phyloP scores from a whole-genome alignment of 75 land plant species.

The Ceratopteris richardii region DNA sequence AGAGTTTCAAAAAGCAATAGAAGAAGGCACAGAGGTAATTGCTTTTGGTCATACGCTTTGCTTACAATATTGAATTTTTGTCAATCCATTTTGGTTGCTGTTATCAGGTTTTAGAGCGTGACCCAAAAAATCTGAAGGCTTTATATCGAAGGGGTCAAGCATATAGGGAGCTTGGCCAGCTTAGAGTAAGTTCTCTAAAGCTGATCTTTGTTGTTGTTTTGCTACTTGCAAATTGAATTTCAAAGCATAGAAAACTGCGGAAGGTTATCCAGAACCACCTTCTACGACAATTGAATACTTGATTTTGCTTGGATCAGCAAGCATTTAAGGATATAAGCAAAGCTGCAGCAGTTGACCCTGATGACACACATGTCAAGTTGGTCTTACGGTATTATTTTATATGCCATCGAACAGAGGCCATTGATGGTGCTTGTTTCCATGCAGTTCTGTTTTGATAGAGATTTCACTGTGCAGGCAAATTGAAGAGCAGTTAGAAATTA shows the following conservation, averaged over 20 bases:
- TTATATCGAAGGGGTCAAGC: slow-evolving; percentile 98
- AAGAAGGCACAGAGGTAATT: slow-evolving; percentile 74
- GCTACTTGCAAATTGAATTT: no score
- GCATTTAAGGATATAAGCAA: slow-evolving; percentile 72
- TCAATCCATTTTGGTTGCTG: neutral
- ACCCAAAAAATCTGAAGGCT: slow-evolving; percentile 78
- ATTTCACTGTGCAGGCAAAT: slow-evolving; percentile 8
- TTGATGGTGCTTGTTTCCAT: neutral
- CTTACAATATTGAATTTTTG: neutral
- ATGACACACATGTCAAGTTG: slow-evolving; percentile 80
- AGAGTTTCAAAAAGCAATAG: slow-evolving; percentile 70
- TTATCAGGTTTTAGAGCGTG: slow-evolving; percentile 62
- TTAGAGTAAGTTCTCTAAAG: slow-evolving; percentile 49
- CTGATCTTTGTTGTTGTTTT: no score
- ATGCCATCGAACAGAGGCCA: neutral
- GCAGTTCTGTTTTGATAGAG: no score
- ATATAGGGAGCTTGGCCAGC: slow-evolving; percentile 57
- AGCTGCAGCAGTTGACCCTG: slow-evolving; percentile 73
- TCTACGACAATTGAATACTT: neutral
- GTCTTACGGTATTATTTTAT: slow-evolving; percentile 52
- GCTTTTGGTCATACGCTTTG: no score
- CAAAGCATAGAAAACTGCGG: no score
- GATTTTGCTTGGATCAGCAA: slow-evolving; percentile 33
- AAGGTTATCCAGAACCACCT: no score
- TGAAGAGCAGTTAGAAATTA: slow-evolving; percentile 18